Base-by-base conservation (phyloP, 1,139 yeast genomes). In the Kazachstania sp. region DNA sequence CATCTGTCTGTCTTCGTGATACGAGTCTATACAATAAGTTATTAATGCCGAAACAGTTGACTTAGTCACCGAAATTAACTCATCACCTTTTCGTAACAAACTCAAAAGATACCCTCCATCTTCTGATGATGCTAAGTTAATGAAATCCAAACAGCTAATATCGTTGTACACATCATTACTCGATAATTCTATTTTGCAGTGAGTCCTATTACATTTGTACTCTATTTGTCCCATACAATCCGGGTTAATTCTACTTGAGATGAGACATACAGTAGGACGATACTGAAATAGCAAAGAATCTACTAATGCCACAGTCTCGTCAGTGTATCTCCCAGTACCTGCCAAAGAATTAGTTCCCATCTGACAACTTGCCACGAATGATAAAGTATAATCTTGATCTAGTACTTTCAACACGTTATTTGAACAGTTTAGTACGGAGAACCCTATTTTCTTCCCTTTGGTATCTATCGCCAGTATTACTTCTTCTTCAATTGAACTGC, bases 191-290 rank as follows among this genome's bases (percentile, higher is more conserved):
- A 55, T 7, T 16, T 36, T 43, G 43, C 54, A 51, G 11, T 45
- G 38, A 5, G 39, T 19, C 2, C 43, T 28, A 13, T 37, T 37
- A 41, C 54, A 52, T 30, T 45, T 39, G 3, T 15, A 26, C 23
- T 46, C 39, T 7, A 53, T 39, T 37, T 28, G 45, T 2, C 47
- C 38, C 20, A 41, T 51, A 32, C 42, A 39, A 26, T 15, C 19
- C 37, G 54, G 54, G 18, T 49, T 52, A 12, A 56, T 36, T 13
- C 52, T 50, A 20, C 51, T 49, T 1, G 61, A 54, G 5, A 57
- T 36, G 12, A 59, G 18, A 39, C 57, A 54, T 13, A 47, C 19
- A 2, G 53, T 46, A 2, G 63, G 59, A 3, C 39, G 36, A 20
- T 45, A 19, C 12, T 49, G 51, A 20, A 44, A 26, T 11, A 59